Base-by-base conservation (phyloP, 2,329 filamentous ascomycete genomes). In the Endoconidiophora polonica region DNA sequence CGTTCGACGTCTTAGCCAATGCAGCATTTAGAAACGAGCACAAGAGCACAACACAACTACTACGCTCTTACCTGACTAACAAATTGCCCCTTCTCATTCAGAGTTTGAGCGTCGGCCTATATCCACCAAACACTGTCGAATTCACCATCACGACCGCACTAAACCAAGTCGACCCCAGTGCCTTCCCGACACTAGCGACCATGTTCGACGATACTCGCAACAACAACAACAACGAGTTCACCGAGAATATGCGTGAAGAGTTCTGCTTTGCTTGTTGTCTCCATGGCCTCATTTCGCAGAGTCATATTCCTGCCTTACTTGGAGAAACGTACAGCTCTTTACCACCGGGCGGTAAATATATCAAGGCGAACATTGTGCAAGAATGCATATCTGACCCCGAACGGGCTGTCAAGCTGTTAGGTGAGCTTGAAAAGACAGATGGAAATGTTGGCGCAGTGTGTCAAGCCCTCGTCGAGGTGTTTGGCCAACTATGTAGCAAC, bases 221-320 rank as follows among this genome's bases (percentile, higher is more conserved):
- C 29, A 45, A 41, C n/a, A 72, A 68, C 52, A 72, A 68, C 52
- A 76, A 72, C 52, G 70, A 70, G 0, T 73, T 76, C 51, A 76
- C 74, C 0, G 74, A 78, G 52, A 75, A 70, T 40, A 73, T 76
- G 7, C 68, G 74, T 14, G 73, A 77, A 52, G 74, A 95, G 54
- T 96, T 96, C 56, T 76, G 94, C 39, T 91, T 93, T 55, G 81
- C 90, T 0, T 98, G 91, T 60, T 86, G 85, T 49, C 71, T 95
- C 38, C 88, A 96, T 62, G 79, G 80, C 1, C 69, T 98, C n/a
- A 79, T 96, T 22, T 76, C 80, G 0, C 79, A 87, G 55, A 72
- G 77, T 33, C 83, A 81, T 46, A 84, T 94, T 14, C 80, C 90
- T 59, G 75, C 76, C 3, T 73, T 98, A 7, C 67, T 95, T 2